These are phyloP conservation scores for Polychaeton citri DNA, from an alignment of 2,329 filamentous ascomycete species.

Conservation along the genomic window DNA sequence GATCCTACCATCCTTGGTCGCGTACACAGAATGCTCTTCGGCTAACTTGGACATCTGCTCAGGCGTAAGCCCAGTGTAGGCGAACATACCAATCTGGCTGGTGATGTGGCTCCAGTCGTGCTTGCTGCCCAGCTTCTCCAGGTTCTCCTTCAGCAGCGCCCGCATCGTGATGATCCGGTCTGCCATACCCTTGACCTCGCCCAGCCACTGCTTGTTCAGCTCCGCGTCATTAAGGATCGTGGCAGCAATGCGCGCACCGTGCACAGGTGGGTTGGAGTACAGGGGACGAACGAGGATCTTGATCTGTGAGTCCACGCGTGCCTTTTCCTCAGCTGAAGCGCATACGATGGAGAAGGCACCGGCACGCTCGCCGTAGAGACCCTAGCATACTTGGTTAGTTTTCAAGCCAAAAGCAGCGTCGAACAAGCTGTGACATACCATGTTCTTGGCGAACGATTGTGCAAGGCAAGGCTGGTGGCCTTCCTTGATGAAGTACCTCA, in stretches of 20 bases:
- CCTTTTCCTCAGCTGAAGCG: conserved; percentile 77
- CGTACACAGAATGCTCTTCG: conserved; percentile 95
- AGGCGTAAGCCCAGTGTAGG: conserved; percentile 83
- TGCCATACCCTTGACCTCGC: conserved; percentile 96
- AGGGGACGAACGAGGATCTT: conserved; percentile 95
- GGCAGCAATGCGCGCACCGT: conserved; percentile 87
- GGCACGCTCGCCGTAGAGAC: conserved; percentile 95
- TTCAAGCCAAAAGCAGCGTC: no score
- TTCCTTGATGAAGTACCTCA: conserved; percentile 85
- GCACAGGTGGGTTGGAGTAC: conserved; percentile 96
- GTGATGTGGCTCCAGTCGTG: conserved; percentile 99
- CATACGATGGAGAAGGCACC: conserved; percentile 91
- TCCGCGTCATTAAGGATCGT: conserved; percentile 77
- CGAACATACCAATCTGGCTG: conserved; percentile 98
- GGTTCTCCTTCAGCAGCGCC: conserved; percentile 81
- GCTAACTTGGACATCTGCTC: conserved; percentile 86
- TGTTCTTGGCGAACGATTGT: conserved; percentile 98
- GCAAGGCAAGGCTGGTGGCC: conserved; percentile 79
- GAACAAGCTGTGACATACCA: conserved; percentile 44
- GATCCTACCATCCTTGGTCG: conserved; percentile 83
- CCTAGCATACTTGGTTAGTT: conserved; percentile 34
- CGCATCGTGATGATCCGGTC: conserved; percentile 99
- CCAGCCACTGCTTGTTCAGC: conserved; percentile 88
- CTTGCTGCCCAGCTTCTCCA: conserved; percentile 88
- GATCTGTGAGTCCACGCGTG: conserved; percentile 90